Evolutionary conservation across 257 asterid genomes (phyloP).

Genomic region (Scutellaria galericulata): DNA sequence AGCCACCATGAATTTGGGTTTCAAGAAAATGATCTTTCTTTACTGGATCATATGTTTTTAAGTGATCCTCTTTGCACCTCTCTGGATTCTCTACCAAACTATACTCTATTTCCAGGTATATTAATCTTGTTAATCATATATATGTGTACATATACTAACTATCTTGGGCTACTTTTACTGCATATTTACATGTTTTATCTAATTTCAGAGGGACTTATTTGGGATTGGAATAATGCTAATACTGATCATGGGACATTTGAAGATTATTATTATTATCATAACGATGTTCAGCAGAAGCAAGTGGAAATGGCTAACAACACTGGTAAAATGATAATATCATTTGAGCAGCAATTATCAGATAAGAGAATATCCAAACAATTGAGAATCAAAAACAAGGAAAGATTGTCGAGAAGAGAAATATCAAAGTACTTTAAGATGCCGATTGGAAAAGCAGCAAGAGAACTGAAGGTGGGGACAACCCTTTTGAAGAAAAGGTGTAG

Average conservation of each 20-base stretch:
- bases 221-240: too few species aligned
- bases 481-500: conserved; percentile 73
- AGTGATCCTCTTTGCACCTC: conserved; percentile 30
- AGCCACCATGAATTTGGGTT: conserved; percentile 29
- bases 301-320: background rate
- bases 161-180: too few species aligned
- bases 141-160: too few species aligned
- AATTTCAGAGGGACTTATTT: too few species aligned
- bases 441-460: conserved; percentile 63
- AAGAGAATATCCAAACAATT: background rate
- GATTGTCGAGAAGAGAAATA: conserved; percentile 28
- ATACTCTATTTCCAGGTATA: conserved; percentile 43
- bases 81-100: conserved; percentile 27
- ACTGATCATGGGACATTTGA: too few species aligned
- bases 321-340: background rate
- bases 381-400: background rate
- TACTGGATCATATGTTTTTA: conserved; percentile 32
- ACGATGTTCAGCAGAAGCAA: too few species aligned
- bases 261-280: too few species aligned
- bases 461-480: conserved; percentile 47
- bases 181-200: too few species aligned
- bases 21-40: conserved; percentile 37
- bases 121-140: background rate
- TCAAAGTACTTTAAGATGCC: conserved; percentile 64
- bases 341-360: too few species aligned